Percentiles rank a stretch among this genome's conserved stretches.
These are phyloP conservation scores for Amanita jacksonii DNA, from an alignment of 768 basidiomycete genomes.

Conservation along the genomic window DNA sequence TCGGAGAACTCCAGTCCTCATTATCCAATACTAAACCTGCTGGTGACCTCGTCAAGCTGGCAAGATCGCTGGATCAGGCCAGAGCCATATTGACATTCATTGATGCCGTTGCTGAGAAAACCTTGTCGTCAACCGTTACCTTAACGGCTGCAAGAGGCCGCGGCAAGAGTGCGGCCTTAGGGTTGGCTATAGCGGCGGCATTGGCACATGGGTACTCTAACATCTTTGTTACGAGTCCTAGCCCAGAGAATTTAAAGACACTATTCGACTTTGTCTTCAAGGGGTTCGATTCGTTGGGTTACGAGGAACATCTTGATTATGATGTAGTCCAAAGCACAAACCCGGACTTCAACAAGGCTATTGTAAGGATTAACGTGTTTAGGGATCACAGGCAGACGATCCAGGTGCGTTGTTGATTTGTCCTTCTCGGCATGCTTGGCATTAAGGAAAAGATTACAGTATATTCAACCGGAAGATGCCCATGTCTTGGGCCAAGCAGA, in stretches of 20 bases:
- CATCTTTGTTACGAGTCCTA: slow-evolving; percentile 96
- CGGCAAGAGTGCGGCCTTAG: slow-evolving; percentile 95
- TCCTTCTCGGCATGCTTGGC: background rate
- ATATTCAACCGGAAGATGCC: slow-evolving; percentile 96
- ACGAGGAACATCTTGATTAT: slow-evolving; percentile 96
- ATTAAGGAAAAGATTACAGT: slow-evolving; percentile 38
- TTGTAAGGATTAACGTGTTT: slow-evolving; percentile 93
- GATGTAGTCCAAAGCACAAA: slow-evolving; percentile 95
- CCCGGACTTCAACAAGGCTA: slow-evolving; percentile 89
- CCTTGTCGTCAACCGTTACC: slow-evolving; percentile 88
- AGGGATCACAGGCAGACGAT: slow-evolving; percentile 92
- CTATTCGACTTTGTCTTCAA: slow-evolving; percentile 98
- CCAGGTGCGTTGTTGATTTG: slow-evolving; percentile 51
- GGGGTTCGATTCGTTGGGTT: slow-evolving; percentile 88
- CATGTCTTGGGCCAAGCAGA: slow-evolving; percentile 98
- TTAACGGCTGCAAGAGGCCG: slow-evolving; percentile 92
- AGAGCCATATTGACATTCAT: slow-evolving; percentile 91
- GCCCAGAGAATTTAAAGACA: slow-evolving; percentile 95
- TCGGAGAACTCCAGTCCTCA: slow-evolving; percentile 70
- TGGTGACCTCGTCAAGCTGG: slow-evolving; percentile 81
- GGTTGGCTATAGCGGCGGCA: slow-evolving; percentile 88
- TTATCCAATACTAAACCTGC: slow-evolving; percentile 79
- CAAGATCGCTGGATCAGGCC: slow-evolving; percentile 91
- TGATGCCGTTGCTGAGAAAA: slow-evolving; percentile 89
- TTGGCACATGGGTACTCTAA: slow-evolving; percentile 93